phyloP scores from a whole-genome alignment of 257 asterid genomes.

The Lithospermum erythrorhizon region DNA sequence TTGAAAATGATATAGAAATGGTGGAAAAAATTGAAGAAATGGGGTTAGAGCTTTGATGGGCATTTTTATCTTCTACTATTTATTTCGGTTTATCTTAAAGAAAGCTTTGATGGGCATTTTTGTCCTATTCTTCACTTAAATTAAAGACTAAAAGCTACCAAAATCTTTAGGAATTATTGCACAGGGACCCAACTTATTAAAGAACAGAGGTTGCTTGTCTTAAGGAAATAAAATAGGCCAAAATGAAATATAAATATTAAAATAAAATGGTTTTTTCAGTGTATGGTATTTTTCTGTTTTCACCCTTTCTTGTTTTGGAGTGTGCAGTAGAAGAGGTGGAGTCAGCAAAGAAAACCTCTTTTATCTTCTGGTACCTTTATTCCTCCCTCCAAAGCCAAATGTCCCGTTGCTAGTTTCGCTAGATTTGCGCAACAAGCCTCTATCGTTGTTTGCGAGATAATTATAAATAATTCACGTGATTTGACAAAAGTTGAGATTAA shows the following conservation, averaged over 20 bases:
- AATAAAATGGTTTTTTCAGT: no score
- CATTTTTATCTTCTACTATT: no score
- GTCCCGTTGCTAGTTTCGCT: constrained; percentile 19
- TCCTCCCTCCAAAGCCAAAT: constrained; percentile 10
- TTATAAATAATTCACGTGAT: no score
- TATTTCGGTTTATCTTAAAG: no score
- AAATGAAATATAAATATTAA: not conserved
- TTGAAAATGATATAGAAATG: no score
- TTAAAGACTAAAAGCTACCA: not conserved
- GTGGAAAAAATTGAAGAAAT: no score
- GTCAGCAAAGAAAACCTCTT: constrained; percentile 2
- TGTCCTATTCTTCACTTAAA: constrained; percentile 14
- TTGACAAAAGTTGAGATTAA: no score
- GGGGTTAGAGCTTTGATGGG: no score
- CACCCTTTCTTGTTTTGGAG: no score
- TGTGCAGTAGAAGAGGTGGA: no score
- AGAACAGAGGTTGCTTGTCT: constrained; percentile 14
- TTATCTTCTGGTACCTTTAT: constrained; percentile 5
- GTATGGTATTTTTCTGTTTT: no score
- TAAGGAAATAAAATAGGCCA: constrained; percentile 23
- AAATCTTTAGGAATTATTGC: not conserved
- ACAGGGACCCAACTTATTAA: constrained; percentile 5
- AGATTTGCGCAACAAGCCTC: constrained; percentile 33
- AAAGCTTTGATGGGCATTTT: constrained; percentile 14
- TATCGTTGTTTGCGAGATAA: no score